A percentile compares a stretch with the other conserved stretches of the same genome.
phyloP scores from a whole-genome alignment of 257 asterid species.

The Cinchona pubescens region DNA sequence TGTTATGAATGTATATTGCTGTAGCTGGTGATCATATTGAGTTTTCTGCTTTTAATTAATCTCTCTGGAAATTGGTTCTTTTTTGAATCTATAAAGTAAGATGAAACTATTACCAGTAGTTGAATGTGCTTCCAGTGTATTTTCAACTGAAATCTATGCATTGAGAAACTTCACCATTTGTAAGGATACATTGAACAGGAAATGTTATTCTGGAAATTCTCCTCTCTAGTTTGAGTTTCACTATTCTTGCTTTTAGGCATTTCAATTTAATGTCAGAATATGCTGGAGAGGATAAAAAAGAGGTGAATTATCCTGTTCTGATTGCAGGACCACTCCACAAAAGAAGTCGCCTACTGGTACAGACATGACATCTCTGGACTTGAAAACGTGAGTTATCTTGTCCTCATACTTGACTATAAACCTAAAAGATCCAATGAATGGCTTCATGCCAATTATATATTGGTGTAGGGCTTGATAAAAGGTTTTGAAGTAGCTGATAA shows the following conservation, averaged over 20 bases:
- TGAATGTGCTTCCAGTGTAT: not conserved
- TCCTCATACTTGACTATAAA: conserved; percentile 8
- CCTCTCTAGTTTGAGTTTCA: not conserved
- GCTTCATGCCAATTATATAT: not conserved
- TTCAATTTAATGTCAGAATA: conserved; percentile 1
- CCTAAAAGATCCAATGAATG: not conserved
- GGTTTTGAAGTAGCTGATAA: not conserved
- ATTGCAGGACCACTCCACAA: conserved; percentile 51
- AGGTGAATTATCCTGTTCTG: conserved; percentile 2
- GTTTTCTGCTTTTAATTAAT: not conserved
- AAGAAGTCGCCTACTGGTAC: conserved; percentile 41
- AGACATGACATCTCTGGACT: conserved; percentile 55
- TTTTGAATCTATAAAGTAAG: not conserved
- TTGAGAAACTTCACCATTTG: not conserved
- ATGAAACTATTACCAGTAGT: conserved; percentile 1
- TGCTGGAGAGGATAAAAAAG: not conserved
- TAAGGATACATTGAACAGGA: not conserved
- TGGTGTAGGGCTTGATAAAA: not conserved
- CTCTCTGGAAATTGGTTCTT: not conserved
- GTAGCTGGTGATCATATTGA: not conserved
- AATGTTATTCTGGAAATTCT: not conserved
- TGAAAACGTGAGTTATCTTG: conserved; percentile 53
- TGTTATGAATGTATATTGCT: conserved; percentile 18
- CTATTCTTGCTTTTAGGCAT: not conserved
- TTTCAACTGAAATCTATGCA: not conserved